phyloP scores from a whole-genome alignment of 768 basidiomycete genomes.

The Crepidotus variabilis region DNA sequence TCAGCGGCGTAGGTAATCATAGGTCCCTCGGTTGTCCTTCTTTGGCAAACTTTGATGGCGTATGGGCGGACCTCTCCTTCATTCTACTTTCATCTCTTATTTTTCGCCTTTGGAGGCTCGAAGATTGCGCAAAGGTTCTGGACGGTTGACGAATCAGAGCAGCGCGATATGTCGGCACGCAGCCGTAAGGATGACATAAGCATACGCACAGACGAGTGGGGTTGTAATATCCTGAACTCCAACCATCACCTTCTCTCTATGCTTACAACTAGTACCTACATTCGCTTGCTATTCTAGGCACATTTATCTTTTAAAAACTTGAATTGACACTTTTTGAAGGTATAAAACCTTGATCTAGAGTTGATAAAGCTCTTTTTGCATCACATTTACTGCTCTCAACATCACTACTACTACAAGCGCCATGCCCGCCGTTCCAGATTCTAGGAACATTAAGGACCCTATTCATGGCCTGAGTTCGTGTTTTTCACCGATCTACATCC shows the following conservation, averaged over 20 bases:
- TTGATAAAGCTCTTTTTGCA: background rate
- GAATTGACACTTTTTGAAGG: background rate
- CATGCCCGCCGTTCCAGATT: background rate
- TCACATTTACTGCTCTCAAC: background rate
- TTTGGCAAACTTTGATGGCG: no score
- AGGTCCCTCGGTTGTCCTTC: no score
- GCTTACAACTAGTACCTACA: background rate
- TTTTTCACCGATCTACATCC: slow-evolving; percentile 7
- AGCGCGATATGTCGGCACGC: background rate
- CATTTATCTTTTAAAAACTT: background rate
- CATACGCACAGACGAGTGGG: background rate
- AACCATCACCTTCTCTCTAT: background rate
- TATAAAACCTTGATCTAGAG: background rate
- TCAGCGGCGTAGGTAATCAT: no score
- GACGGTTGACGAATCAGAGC: background rate
- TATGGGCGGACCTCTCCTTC: no score
- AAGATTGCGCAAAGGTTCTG: background rate
- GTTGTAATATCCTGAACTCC: background rate
- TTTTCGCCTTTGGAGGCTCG: background rate
- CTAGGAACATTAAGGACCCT: slow-evolving; percentile 29
- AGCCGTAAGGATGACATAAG: background rate
- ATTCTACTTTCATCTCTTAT: background rate
- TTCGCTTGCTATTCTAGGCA: background rate
- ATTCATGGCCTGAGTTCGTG: slow-evolving; percentile 34
- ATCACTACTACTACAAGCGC: background rate